Percentiles rank a stretch among this genome's conserved stretches.
These are phyloP conservation scores for Verticillium tricorpus DNA, from an alignment of 2,329 filamentous ascomycete species.

Conservation along the genomic window DNA sequence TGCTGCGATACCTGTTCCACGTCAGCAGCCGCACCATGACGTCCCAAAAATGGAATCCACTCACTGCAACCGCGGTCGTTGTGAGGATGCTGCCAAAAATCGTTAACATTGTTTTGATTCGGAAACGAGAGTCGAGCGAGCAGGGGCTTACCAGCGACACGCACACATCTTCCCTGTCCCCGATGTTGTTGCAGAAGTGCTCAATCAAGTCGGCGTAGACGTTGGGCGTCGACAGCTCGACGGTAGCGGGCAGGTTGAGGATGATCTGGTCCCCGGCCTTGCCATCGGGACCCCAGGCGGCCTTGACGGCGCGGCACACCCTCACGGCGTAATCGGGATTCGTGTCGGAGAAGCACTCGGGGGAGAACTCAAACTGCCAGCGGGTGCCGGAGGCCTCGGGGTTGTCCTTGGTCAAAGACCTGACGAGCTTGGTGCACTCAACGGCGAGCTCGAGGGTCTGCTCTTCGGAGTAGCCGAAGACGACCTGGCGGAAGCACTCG, in stretches of 20 bases:
- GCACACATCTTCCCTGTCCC: slow-evolving; percentile 78
- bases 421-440: slow-evolving; percentile 78
- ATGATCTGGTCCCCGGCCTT: slow-evolving; percentile 77
- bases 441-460: slow-evolving; percentile 79
- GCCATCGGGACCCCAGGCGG: slow-evolving; percentile 71
- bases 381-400: slow-evolving; percentile 51
- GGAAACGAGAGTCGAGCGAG: background rate
- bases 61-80: slow-evolving; percentile 77
- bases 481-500: slow-evolving; percentile 87
- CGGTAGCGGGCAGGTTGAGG: slow-evolving; percentile 94
- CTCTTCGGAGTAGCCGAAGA: slow-evolving; percentile 83
- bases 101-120: background rate
- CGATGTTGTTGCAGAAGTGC: slow-evolving; percentile 85
- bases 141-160: slow-evolving; percentile 57
- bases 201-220: slow-evolving; percentile 96
- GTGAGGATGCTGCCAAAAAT: slow-evolving; percentile 62
- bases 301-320: slow-evolving; percentile 91
- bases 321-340: slow-evolving; percentile 75
- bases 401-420: slow-evolving; percentile 83
- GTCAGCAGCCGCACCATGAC: background rate
- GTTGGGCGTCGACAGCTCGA: slow-evolving; percentile 92
- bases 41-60: background rate
- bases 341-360: slow-evolving; percentile 88
- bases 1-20: slow-evolving; percentile 63
- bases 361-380: slow-evolving; percentile 81